Evolutionary conservation across 768 basidiomycete species (phyloP).

Genomic region (Glaciozyma martinii): DNA sequence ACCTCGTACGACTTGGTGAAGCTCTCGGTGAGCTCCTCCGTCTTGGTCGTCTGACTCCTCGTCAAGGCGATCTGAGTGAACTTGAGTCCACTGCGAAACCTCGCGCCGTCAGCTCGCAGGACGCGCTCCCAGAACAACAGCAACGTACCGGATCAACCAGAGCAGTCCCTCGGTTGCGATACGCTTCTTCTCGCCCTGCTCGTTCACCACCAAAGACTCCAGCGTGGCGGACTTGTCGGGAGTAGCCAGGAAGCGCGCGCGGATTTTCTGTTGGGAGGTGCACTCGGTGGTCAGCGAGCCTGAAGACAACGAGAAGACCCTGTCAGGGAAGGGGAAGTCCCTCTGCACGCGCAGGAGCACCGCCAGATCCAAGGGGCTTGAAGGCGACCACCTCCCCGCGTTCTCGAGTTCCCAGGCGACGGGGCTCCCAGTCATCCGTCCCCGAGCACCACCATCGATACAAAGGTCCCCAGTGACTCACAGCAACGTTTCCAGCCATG

Average conservation of each 20-base stretch:
- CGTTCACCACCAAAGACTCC: constrained; percentile 71
- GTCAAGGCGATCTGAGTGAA: constrained; percentile 81
- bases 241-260: constrained; percentile 61
- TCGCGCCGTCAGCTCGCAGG: not conserved
- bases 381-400: not conserved
- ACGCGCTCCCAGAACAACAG: too few relatives aligned
- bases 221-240: constrained; percentile 64
- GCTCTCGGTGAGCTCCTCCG: constrained; percentile 58
- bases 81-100: constrained; percentile 60
- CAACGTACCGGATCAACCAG: constrained; percentile 62
- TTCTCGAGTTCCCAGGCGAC: too few relatives aligned
- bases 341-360: too few relatives aligned
- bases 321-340: too few relatives aligned
- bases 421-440: too few relatives aligned
- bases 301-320: too few relatives aligned
- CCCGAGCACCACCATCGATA: too few relatives aligned
- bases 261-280: constrained; percentile 64
- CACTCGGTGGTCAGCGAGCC: not conserved
- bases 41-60: constrained; percentile 56
- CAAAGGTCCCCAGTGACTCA: constrained; percentile 40
- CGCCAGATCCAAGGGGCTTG: not conserved
- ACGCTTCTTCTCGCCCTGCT: constrained; percentile 75
- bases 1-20: constrained; percentile 73
- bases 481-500: constrained; percentile 81
- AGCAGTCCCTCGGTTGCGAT: constrained; percentile 82